These are phyloP conservation scores for Apiospora pterosperma DNA, from an alignment of 2,329 filamentous ascomycete genomes.

Conservation along the genomic window DNA sequence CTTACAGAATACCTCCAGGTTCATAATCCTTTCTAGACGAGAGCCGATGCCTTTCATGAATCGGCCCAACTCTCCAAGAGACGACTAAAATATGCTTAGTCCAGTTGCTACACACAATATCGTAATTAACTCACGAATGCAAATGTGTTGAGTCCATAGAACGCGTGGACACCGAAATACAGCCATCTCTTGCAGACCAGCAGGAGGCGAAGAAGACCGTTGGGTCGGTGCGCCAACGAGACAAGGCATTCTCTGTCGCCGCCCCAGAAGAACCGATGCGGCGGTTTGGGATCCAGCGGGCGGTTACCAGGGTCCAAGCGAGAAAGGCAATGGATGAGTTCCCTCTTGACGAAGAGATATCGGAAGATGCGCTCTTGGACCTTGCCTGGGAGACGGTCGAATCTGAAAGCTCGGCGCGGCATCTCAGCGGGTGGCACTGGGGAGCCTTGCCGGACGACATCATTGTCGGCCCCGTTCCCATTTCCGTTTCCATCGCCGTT, in stretches of 20 bases:
- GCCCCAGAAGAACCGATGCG: constrained; percentile 38
- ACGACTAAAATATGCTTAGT: no score
- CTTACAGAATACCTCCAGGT: constrained; percentile 40
- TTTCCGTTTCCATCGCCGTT: neutral
- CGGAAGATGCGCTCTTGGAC: constrained; percentile 30
- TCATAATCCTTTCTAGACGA: constrained; percentile 38
- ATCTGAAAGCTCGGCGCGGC: constrained; percentile 1
- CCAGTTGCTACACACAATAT: no score
- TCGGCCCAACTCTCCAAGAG: constrained; percentile 47
- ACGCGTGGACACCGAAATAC: constrained; percentile 37
- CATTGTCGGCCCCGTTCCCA: neutral
- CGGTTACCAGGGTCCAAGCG: constrained; percentile 30
- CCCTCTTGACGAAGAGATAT: constrained; percentile 26
- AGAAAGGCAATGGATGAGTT: constrained; percentile 36
- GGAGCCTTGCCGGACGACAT: neutral
- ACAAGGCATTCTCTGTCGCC: constrained; percentile 25
- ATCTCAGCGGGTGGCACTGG: neutral
- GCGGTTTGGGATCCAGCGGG: constrained; percentile 3
- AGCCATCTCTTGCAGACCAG: constrained; percentile 37
- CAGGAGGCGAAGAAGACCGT: constrained; percentile 33
- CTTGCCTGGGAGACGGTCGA: constrained; percentile 18
- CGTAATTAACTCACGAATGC: constrained; percentile 37
- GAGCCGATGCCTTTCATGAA: constrained; percentile 41
- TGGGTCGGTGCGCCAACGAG: constrained; percentile 29
- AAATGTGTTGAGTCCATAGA: constrained; percentile 48